Base-by-base conservation (phyloP, 83 land plant genomes). In the Picea mariana region DNA sequence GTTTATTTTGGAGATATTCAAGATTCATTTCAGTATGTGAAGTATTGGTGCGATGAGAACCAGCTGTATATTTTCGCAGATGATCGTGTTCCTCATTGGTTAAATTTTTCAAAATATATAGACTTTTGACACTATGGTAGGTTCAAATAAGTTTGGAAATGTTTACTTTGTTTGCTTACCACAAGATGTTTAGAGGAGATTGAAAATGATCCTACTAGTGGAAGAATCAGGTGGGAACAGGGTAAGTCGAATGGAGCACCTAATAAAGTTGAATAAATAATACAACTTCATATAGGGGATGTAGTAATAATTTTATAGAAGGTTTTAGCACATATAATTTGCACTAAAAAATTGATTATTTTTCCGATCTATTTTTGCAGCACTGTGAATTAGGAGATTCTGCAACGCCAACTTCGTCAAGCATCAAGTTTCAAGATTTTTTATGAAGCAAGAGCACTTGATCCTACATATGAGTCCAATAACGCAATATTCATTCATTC, bases 201-300 rank as follows among this genome's bases (percentile, higher is more conserved):
- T 78, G 99, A 97, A 82, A 97, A 97, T 81, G 99, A 97, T 85
- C 99, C 99, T 31, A 97, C 99, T 69, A 98, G 99, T 82, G 99
- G 99, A 4, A 97, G 91, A 85, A 97, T 97, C 38, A 97, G 93
- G 86, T 97, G 99, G 98, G 99, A 97, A 82, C 98, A 95, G 76
- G 99, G 99, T 63, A 92, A 90, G 81, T 82, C 95, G 60, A 97
- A 97, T 90, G 99, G 99, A 44, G 99, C 99, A 69, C 99, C 99
- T 6, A 97, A 97, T 90, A 97, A 97, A 83, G 92, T 97, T 6
- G 99, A 97, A 85, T 97, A 97, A 84, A 94, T 27, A 27, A 27
- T 27, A 27, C 31, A 27, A 27, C 31, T 27, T 27, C 31, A 27
- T 27, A 27, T 27, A 27, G 31, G 31, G 31, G 31, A 27, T 27